Conservation (phyloP, 2,329 filamentous ascomycete genomes). For the Ophiostoma sp. region DNA sequence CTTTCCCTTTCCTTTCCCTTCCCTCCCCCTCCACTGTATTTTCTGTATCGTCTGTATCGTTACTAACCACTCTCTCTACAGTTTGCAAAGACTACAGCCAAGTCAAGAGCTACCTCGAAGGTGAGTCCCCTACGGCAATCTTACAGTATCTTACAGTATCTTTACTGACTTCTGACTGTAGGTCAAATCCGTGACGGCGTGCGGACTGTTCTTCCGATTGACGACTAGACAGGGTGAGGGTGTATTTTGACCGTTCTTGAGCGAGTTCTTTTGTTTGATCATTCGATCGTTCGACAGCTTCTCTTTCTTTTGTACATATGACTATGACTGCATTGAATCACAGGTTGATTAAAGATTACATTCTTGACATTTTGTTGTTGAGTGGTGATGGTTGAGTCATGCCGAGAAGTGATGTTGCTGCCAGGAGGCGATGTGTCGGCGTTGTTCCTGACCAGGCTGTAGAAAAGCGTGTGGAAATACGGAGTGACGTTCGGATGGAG, state of each 20-base stretch:
- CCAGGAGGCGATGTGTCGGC: not conserved
- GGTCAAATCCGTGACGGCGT: conserved; percentile 33
- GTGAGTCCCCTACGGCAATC: conserved; percentile 28
- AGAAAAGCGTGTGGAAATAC: not conserved
- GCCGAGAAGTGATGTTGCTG: not conserved
- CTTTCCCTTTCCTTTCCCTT: too few relatives aligned
- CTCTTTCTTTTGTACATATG: not conserved
- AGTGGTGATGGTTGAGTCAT: not conserved
- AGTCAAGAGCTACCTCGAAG: conserved; percentile 41
- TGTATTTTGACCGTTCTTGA: not conserved
- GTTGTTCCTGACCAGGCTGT: not conserved
- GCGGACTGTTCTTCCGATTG: conserved; percentile 33
- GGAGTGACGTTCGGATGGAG: not conserved
- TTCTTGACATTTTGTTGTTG: not conserved
- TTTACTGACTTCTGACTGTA: not conserved
- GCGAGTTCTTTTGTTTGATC: not conserved
- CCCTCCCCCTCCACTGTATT: not conserved
- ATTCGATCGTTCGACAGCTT: not conserved
- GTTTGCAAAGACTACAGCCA: conserved; percentile 44
- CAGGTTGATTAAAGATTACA: not conserved
- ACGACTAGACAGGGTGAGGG: conserved; percentile 25
- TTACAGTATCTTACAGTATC: not conserved
- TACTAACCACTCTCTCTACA: conserved; percentile 23
- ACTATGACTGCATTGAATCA: not conserved
- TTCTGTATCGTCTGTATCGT: not conserved